Base-by-base conservation (phyloP, 345 rosid species). In the Hevea brasiliensis region DNA sequence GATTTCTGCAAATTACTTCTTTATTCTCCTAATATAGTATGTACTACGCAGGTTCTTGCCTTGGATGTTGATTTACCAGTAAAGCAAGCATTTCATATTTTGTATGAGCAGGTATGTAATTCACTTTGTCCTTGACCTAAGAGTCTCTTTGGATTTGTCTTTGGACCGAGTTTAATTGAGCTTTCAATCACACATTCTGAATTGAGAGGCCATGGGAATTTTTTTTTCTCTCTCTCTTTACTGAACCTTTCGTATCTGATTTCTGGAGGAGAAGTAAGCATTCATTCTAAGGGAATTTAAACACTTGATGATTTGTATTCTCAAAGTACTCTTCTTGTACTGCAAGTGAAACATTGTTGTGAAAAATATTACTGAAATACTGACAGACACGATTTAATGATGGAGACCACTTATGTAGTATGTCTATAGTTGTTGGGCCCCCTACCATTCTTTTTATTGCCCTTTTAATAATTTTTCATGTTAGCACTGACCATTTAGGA, bases 41-140 rank as follows among this genome's bases (percentile, higher is more conserved):
- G 42, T 42, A 32, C 21, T 41, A 14, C 63, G 42, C 75, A 79
- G 82, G 78, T 79, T 13, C 75, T 79, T 50, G 82, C 82, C 23
- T 70, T 79, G 75, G 82, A 74, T 64, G 82, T 79, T 65, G 78
- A 79, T 48, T 56, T 74, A 59, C 82, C 82, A 0, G 78, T 79
- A 63, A 79, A 74, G 64, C 67, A 73, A 58, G 77, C 75, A 35
- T 71, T 80, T 78, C 74, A 74, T 61, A 66, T 72, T 63, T 35
- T 79, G 65, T 21, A 70, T 27, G 82, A 79, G 78, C 82, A 79
- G 78, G 82, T 79, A 65, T 29, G 15, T 26, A 11, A 5, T 37
- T 56, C 12, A 8, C 40, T 23, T 32, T 67, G 67, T 35, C 18
- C 9, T 44, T 29, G 15, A 50, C 55, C 32, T n/a, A 41, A 3